A percentile compares a stretch with the other conserved stretches of the same genome.
Conservation (phyloP, 148 eudicot genomes). For the Fagopyrum tataricum region DNA sequence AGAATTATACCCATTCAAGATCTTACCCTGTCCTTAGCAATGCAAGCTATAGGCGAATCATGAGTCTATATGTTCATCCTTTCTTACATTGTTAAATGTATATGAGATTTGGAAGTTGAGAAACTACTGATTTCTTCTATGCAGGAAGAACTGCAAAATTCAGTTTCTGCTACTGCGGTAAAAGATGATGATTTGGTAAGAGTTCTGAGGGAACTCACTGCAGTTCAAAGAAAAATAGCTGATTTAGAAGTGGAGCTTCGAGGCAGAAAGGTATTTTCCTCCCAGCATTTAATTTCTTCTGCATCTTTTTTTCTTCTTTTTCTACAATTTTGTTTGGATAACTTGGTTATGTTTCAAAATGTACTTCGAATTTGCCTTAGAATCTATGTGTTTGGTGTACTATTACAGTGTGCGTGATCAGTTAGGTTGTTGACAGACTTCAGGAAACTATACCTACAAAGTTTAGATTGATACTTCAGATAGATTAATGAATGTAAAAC, state of each 20-base stretch:
- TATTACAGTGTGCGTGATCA: neutral
- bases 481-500: neutral
- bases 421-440: neutral
- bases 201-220: constrained; percentile 87
- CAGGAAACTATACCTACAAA: neutral
- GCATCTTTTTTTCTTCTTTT: neutral
- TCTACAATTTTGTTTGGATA: neutral
- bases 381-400: neutral
- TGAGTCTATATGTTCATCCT: neutral
- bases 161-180: constrained; percentile 43
- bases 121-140: constrained; percentile 5
- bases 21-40: neutral
- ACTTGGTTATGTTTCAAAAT: neutral
- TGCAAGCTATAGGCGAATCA: neutral
- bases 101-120: neutral
- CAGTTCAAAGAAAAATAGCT: constrained; percentile 88
- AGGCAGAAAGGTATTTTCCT: constrained; percentile 75
- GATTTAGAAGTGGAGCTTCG: constrained; percentile 98
- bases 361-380: neutral
- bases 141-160: constrained; percentile 72
- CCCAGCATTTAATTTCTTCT: constrained; percentile 7
- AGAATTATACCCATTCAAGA: neutral
- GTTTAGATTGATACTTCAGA: neutral
- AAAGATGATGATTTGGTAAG: constrained; percentile 80
- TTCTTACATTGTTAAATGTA: neutral